A percentile compares a stretch with the other conserved stretches of the same genome.
These are phyloP conservation scores for Euphorbia celastroides DNA, from an alignment of 441 rosid species.

Conservation along the genomic window DNA sequence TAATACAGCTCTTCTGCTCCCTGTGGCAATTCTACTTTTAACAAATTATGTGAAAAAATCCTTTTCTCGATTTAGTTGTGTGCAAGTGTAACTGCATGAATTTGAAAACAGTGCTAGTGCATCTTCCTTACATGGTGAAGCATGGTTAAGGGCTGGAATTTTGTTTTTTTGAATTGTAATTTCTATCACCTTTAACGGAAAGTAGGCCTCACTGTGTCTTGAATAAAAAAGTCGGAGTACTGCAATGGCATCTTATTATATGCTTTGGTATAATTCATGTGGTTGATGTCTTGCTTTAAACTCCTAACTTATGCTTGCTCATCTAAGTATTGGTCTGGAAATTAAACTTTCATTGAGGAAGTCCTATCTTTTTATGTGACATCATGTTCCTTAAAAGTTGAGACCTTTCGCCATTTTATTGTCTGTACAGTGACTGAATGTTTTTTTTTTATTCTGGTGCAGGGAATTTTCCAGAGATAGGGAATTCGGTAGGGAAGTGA, in stretches of 20 bases:
- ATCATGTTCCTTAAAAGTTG: neutral
- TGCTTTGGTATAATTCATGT: no score
- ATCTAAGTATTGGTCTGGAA: neutral
- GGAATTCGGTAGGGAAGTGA: constrained; percentile 65
- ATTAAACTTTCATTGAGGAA: neutral
- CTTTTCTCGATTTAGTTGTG: neutral
- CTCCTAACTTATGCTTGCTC: neutral
- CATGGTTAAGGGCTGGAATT: no score
- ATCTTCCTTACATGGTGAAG: no score
- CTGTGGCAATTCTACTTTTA: neutral
- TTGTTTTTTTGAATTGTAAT: no score
- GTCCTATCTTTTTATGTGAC: neutral
- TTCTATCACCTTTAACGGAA: no score
- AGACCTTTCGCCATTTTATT: neutral
- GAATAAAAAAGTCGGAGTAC: no score
- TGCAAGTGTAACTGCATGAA: no score
- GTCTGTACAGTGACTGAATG: neutral
- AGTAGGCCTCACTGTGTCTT: neutral
- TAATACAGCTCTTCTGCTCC: constrained; percentile 16
- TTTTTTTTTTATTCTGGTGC: constrained; percentile 17
- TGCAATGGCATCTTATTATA: neutral
- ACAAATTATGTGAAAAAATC: neutral
- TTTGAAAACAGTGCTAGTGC: no score
- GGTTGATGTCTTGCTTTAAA: neutral
- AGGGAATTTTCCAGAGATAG: constrained; percentile 77